Evolutionary conservation across 371 early-diverging fungal species (phyloP), one percentile per base, ranked within the genome.

Genomic region (Haplosporangium sp.): DNA sequence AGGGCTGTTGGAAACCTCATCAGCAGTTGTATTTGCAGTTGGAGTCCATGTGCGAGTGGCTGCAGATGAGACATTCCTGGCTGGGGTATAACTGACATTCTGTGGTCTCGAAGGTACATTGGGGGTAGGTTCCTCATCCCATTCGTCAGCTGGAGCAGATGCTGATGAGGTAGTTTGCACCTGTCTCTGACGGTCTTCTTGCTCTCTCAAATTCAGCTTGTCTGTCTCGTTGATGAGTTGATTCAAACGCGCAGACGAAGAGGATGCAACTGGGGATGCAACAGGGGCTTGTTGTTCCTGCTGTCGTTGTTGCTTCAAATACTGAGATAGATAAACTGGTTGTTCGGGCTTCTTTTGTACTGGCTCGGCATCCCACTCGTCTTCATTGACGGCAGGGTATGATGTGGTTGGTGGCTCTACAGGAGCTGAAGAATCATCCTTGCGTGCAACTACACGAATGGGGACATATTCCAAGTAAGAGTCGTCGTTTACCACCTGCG

Each of bases 61-160:
- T 10, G 77, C 72, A 20, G 77, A 61, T 9, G 77, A 77, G 1
- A 62, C 69, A 45, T 72, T 57, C 34, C 69, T 69, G 19, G 77
- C 66, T 9, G 72, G 65, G 38, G 56, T 58, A 45, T 74, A 73
- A 61, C 61, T 79, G 50, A 74, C 2, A 44, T 65, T 71, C 42
- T 63, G 67, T 56, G 74, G 67, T 45, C 57, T 74, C 0, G 79
- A 78, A 27, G 74, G 74, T 39, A 73, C 69, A n/a, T 42, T 73
- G 2, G 79, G 79, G 0, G 79, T 78, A n/a, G 79, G 79, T n/a
- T 78, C 79, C 65, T 73, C 79, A 19, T 78, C 79, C 79, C 79
- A 78, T 40, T 78, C 79, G 27, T 78, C 79, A 3, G 45, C 52
- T 19, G 50, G 20, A n/a, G 34, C 45, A 9, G 45, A 15, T 53